Base-by-base conservation (phyloP, 2,329 filamentous ascomycete genomes). In the Penicillium janthinellum region DNA sequence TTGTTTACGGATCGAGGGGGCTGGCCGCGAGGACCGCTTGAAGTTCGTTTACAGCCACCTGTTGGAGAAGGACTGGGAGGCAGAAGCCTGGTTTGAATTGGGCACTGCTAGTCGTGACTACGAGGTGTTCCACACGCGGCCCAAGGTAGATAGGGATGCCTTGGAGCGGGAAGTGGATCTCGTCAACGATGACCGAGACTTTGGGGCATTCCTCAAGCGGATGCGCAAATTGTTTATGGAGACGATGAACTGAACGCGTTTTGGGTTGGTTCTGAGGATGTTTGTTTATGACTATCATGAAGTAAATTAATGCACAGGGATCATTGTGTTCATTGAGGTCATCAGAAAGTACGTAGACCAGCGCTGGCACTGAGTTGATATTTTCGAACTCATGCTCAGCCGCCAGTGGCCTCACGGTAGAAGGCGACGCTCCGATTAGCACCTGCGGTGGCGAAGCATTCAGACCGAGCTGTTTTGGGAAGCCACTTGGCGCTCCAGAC, bases 71-170 rank as follows among this genome's bases (percentile, higher is more conserved):
- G 89, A 95, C 72, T 93, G 91, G 89, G 91, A 93, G 68, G 84
- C 88, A 60, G 93, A 98, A 79, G 92, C 90, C 14, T 96, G 90
- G 88, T 98, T 99, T 73, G 94, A 98, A 79, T 81, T 99, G 58
- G 88, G 90, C 67, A 96, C 90, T 48, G 86, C 87, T 38, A 87
- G 86, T 64, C 83, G 90, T 61, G 93, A 96, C 70, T 98, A 97
- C 76, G 90, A 91, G 64, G 89, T 98, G 39, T 84, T 88, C 60
- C 89, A 91, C 67, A 90, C 89, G 69, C 84, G 90, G 72, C 95
- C 95, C 12, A 86, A 83, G 68, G 63, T 88, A 41, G 84, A 87
- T 51, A 74, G 75, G 49, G 80, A 81, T 6, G 79, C 81, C 38
- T 78, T 88, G 22, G 83, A 86, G 17, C 76, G 77, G 37, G 82